A percentile compares a stretch with the other conserved stretches of the same genome.
Conservation (phyloP, 371 early-diverging fungal genomes). For the Coelomomyces lativittatus region DNA sequence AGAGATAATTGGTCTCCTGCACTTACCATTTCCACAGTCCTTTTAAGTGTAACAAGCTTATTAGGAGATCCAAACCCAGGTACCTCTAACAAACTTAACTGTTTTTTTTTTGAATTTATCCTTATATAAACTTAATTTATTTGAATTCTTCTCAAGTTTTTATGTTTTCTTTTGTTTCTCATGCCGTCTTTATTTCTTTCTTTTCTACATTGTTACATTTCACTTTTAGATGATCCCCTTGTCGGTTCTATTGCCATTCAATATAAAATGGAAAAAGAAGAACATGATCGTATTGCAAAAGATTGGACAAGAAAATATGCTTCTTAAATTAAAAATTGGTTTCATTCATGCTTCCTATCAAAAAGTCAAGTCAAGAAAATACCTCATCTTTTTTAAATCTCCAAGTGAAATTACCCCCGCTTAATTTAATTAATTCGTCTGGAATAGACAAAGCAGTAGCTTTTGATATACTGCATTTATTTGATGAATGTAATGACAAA, state of each 20-base stretch:
- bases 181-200: not conserved
- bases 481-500: too few relatives aligned
- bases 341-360: too few relatives aligned
- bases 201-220: not conserved
- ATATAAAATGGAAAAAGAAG: slow-evolving; percentile 62
- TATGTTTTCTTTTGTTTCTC: not conserved
- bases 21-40: slow-evolving; percentile 74
- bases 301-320: slow-evolving; percentile 78
- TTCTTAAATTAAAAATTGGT: slow-evolving; percentile 7
- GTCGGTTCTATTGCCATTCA: slow-evolving; percentile 83
- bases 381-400: too few relatives aligned
- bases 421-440: too few relatives aligned
- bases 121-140: not conserved
- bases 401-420: too few relatives aligned
- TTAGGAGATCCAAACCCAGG: slow-evolving; percentile 84
- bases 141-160: not conserved
- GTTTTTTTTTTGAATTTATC: slow-evolving; percentile 1
- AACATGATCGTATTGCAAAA: slow-evolving; percentile 74
- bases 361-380: too few relatives aligned
- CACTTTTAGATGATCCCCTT: slow-evolving; percentile 60
- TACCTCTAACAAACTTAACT: slow-evolving; percentile 7
- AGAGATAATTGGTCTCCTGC: slow-evolving; percentile 91
- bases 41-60: slow-evolving; percentile 69
- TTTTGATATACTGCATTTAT: too few relatives aligned
- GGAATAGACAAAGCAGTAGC: too few relatives aligned